Base-by-base conservation (phyloP, 257 asterid genomes). In the Eustoma russellianum region DNA sequence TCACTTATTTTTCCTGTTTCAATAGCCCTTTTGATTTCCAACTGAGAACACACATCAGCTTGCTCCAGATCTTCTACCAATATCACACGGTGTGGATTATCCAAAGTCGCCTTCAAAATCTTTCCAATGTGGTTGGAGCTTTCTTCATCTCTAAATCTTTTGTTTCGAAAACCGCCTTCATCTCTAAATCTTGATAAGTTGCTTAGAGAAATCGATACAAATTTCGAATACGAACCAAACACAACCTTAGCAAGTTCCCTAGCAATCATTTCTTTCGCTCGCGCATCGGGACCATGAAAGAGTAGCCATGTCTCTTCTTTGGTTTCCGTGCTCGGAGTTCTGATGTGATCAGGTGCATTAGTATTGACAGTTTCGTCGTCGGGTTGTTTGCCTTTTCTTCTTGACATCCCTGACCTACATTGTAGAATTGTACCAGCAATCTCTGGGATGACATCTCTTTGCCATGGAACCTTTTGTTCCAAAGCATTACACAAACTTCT, bases 231-330 rank as follows among this genome's bases (percentile, higher is more conserved):
- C 9, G 91, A 77, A 13, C 97, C 94, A 55, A 90, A 90, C 59
- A 90, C 83, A 52, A 68, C 43, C 34, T 68, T 86, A 48, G 97
- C 93, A 52, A 90, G 17, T 60, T 90, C 96, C 52, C 72, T 73
- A 0, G 86, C 83, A 5, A 86, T 70, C 12, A 52, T 71, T 54
- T 81, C 93, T 61, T 90, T 90, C 6, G 81, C 81, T n/a, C 62
- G 77, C 4, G 62, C 56, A 46, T 78, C 95, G 1, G 53, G 59
- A 9, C 97, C 97, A 24, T 67, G 79, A 65, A 86, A 86, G 46
- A 78, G 58, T 13, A 90, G 30, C 97, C 97, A 90, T 2, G 91
- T 79, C 28, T 83, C 97, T 60, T 83, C 83, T 62, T 79, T 89
- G 6, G 18, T 45, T 9, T 34, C 64, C 3, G 30, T 24, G 30